Evolutionary conservation across 2,329 filamentous ascomycete genomes (phyloP).

Genomic region (Colletotrichum tofieldiae): DNA sequence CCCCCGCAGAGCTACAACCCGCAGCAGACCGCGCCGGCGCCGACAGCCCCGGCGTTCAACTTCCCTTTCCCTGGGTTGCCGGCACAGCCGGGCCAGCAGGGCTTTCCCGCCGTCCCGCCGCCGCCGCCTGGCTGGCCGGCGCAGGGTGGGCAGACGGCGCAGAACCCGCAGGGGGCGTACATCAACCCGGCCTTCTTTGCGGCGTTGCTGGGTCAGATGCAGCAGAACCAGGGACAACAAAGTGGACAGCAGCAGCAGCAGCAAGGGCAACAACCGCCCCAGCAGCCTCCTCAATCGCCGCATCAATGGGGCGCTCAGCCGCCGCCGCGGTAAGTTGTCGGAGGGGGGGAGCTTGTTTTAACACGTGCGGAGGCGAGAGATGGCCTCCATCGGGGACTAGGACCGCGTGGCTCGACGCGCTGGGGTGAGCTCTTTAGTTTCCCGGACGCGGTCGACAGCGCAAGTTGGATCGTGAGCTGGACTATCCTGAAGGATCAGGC

Average conservation of each 20-base stretch:
- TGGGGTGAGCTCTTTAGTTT: background rate
- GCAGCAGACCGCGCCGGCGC: slow-evolving; percentile 46
- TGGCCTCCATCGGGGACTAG: background rate
- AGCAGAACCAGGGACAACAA: slow-evolving; percentile 49
- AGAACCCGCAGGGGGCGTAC: slow-evolving; percentile 60
- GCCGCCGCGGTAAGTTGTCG: slow-evolving; percentile 16
- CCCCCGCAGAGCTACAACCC: slow-evolving; percentile 47
- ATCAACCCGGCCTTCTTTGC: slow-evolving; percentile 73
- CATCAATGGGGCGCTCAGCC: slow-evolving; percentile 40
- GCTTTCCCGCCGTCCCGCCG: slow-evolving; percentile 57
- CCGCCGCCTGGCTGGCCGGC: slow-evolving; percentile 57
- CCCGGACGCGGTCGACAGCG: background rate
- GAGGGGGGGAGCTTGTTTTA: background rate
- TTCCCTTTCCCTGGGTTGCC: slow-evolving; percentile 64
- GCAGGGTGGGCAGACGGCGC: slow-evolving; percentile 52
- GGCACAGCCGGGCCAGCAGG: slow-evolving; percentile 50
- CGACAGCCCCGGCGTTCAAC: slow-evolving; percentile 55
- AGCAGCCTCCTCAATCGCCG: slow-evolving; percentile 48
- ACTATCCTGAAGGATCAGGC: background rate
- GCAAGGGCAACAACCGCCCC: slow-evolving; percentile 46
- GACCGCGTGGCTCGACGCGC: background rate
- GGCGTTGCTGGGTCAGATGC: slow-evolving; percentile 63
- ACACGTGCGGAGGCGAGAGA: no score
- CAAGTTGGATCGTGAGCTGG: background rate
- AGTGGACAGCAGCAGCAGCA: slow-evolving; percentile 46